Percentiles rank a stretch among this genome's conserved stretches.
phyloP scores from a whole-genome alignment of 768 basidiomycete species.

The Termitomyces heimii region DNA sequence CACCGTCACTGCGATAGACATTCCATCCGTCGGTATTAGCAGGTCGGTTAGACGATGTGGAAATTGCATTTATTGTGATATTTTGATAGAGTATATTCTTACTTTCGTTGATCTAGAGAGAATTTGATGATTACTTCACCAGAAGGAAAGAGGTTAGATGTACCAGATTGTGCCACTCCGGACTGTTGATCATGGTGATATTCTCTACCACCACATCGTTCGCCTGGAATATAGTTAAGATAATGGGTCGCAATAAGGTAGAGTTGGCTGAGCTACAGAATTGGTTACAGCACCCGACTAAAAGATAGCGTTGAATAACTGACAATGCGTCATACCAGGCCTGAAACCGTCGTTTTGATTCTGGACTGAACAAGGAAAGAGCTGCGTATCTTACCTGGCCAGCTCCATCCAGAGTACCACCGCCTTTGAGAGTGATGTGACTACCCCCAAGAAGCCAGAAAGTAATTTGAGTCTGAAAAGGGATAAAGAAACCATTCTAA shows the following conservation, averaged over 20 bases:
- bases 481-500: constrained; percentile 46
- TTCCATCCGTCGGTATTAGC: constrained; percentile 62
- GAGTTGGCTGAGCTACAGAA: constrained; percentile 34
- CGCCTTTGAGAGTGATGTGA: constrained; percentile 45
- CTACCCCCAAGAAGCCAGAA: constrained; percentile 52
- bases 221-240: constrained; percentile 48
- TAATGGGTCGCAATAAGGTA: constrained; percentile 46
- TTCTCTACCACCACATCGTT: constrained; percentile 39
- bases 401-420: constrained; percentile 59
- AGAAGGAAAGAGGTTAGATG: not conserved
- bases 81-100: constrained; percentile 39
- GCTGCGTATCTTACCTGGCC: constrained; percentile 40
- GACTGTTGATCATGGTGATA: constrained; percentile 43
- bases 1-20: constrained; percentile 49
- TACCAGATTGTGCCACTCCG: constrained; percentile 50
- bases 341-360: constrained; percentile 16
- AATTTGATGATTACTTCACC: not conserved
- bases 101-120: constrained; percentile 40
- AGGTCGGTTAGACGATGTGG: constrained; percentile 35
- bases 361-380: not conserved
- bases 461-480: constrained; percentile 47
- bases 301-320: not conserved
- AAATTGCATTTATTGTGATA: constrained; percentile 39
- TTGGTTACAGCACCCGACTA: not conserved
- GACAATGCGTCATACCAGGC: constrained; percentile 53